A percentile compares a stretch with the other conserved stretches of the same genome.
Conservation (phyloP, 2,329 filamentous ascomycete genomes). For the Myriosclerotinia duriaeana region DNA sequence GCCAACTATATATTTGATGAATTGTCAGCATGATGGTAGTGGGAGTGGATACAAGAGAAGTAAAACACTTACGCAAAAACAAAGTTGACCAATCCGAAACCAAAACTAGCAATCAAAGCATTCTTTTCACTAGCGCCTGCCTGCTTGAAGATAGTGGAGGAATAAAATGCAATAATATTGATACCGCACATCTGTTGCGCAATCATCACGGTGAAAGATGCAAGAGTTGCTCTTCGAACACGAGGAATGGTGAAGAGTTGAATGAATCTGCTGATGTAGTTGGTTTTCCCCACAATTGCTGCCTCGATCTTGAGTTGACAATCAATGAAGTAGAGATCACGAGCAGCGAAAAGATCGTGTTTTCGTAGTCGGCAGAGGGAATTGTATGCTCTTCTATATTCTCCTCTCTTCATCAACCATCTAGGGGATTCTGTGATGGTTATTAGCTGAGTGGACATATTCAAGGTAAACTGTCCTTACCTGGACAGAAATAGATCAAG, state of each 20-base stretch:
- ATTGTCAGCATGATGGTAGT: constrained; percentile 35
- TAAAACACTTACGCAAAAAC: constrained; percentile 38
- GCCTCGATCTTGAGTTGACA: constrained; percentile 48
- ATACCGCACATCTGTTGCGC: constrained; percentile 40
- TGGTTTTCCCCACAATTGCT: constrained; percentile 41
- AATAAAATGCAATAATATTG: constrained; percentile 76
- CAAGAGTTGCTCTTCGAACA: constrained; percentile 69
- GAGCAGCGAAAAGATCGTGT: constrained; percentile 57
- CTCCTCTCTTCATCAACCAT: constrained; percentile 45
- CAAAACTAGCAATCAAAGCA: constrained; percentile 61
- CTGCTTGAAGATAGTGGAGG: constrained; percentile 58
- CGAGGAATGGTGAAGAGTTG: constrained; percentile 70
- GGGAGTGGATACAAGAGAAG: background rate
- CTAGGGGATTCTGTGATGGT: constrained; percentile 51
- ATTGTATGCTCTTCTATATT: constrained; percentile 53
- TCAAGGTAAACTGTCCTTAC: background rate
- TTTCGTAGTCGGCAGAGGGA: constrained; percentile 59
- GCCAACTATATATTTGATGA: constrained; percentile 62
- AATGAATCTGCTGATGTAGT: constrained; percentile 60
- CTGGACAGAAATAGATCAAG: constrained; percentile 62
- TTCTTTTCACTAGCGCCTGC: constrained; percentile 55
- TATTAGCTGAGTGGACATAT: background rate
- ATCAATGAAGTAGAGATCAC: constrained; percentile 60
- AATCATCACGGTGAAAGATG: constrained; percentile 76
- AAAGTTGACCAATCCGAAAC: constrained; percentile 65